Evolutionary conservation across 164 flowering plant genomes (phyloP), one percentile per base, ranked within the genome.

Genomic region (Aristolochia fimbriata): DNA sequence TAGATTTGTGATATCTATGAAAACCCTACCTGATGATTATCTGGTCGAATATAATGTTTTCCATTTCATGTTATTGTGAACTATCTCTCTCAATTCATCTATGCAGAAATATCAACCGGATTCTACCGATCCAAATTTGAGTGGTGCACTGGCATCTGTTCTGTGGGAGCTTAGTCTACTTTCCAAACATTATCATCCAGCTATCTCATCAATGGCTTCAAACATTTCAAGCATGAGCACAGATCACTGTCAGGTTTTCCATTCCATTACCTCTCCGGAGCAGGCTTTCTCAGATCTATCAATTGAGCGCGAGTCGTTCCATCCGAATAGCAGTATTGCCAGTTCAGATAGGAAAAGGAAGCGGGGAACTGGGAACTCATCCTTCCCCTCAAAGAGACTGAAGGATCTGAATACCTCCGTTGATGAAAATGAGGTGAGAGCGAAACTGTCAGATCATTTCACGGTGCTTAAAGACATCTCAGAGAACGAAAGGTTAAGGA

Each of bases 101-200:
- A 14, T 74, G 73, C 89, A 86, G 89, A 86, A 77, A 77, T 84
- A 81, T 74, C 93, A 83, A 17, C 96, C 96, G 17, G 79, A 71
- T 74, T 86, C 86, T 4, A 21, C 80, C 2, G 91, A 86, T 56
- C 93, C 96, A 12, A 80, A 84, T 65, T 77, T 78, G 52, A 83
- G 91, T 58, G 96, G 93, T 47, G 93, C 91, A 19, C 83, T 89
- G 41, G 81, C 93, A 62, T 80, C 93, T 15, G 96, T 86, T 47
- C 87, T 89, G 15, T 86, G 96, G 93, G 96, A 89, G 60, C 77
- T 86, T 37, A 79, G 80, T 65, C 85, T 89, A 64, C 73, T 86
- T 15, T 65, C 69, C 51, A 83, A 82, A 66, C 91, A 89, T 68
- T 86, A 84, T 71, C 86, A 89, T 69, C 86, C 91, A 11, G 49